Evolutionary conservation across 257 asterid species (phyloP), one percentile per base, ranked within the genome.

Genomic region (Solanum corneliomulleri): DNA sequence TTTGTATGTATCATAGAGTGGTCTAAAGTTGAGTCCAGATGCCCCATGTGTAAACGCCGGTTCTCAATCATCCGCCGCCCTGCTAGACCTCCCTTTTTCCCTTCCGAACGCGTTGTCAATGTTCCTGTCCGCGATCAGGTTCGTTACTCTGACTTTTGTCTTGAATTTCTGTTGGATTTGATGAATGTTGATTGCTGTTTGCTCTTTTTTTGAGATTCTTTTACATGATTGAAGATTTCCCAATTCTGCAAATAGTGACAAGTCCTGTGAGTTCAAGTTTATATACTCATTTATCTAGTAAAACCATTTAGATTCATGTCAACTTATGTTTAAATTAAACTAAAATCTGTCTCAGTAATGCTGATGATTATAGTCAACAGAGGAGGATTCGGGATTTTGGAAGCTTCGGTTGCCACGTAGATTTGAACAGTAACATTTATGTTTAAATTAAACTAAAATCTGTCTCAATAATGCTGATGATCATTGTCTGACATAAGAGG

Each of bases 41-140:
- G 97, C 85, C 98, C 98, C 20, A 87, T 93, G 44, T 94, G 98
- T 82, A 94, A 93, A 88, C 93, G 93, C 88, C 94, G 98, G 33
- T 95, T 94, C 93, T 92, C 94, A 90, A 85, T 89, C 86, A 95
- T 95, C 74, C 91, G 92, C 80, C 94, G 98, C 89, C 96, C 97
- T 62, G 82, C 92, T 23, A 93, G 90, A 86, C 93, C 89, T 64
- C 93, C 95, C 16, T 3, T 93, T 37, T 94, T 95, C 88, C 85
- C 88, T 37, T 82, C 90, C 56, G 93, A 95, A 72, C 97, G 97
- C 41, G 37, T 92, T 66, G 92, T 95, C 31, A 87, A 18, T 42
- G 93, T 92, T 35, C 95, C 98, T 13, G 88, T 91, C 70, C 97
- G 97, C 82, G 96, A 95, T 83, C 98, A 94, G 97, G 98, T 95